Evolutionary conservation across 768 basidiomycete species (phyloP), one percentile per base, ranked within the genome.

Genomic region (Trametes maxima): DNA sequence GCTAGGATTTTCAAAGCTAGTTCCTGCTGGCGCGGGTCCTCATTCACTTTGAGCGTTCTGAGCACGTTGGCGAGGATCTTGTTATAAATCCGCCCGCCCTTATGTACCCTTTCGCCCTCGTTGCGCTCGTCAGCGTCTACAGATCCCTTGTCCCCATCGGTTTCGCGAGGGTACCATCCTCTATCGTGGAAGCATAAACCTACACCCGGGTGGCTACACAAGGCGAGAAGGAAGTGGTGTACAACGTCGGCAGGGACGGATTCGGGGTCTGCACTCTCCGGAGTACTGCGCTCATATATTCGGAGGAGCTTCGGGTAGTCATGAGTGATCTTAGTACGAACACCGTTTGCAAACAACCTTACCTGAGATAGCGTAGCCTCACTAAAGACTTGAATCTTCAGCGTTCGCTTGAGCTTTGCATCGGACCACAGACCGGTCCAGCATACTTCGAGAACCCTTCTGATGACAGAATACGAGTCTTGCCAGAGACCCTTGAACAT

Each of bases 151-250:
- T 74, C 73, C 0, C 74, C 74, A 11, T 80, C 80, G 17, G 73
- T 70, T 62, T 89, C 88, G 2, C 92, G 85, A 3, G 86, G 86
- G 67, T 97, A 98, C 95, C 95, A 98, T 2, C 95, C 95, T 8
- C 84, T 81, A 68, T 95, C 93, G 53, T 78, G 85, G 75, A 96
- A 97, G 69, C 95, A 98, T 14, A 97, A 79, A 0, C 95, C 95
- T 13, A 79, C 75, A 0, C 95, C 94, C 0, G 92, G 90, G 24
- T 84, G 85, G 0, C 91, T 89, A 67, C 89, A 91, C 33, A 94
- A 85, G 1, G 89, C 89, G 25, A 95, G 82, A 12, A 97, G 76
- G 73, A 97, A 98, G 67, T 95, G 93, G 62, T 94, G 91, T 0
- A 84, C 87, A 3, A 96, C 79, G 64, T 95, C 88, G 1, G 89